Evolutionary conservation across 208 protist species (phyloP).

Genomic region (Herpetomonas samuelpessoai): DNA sequence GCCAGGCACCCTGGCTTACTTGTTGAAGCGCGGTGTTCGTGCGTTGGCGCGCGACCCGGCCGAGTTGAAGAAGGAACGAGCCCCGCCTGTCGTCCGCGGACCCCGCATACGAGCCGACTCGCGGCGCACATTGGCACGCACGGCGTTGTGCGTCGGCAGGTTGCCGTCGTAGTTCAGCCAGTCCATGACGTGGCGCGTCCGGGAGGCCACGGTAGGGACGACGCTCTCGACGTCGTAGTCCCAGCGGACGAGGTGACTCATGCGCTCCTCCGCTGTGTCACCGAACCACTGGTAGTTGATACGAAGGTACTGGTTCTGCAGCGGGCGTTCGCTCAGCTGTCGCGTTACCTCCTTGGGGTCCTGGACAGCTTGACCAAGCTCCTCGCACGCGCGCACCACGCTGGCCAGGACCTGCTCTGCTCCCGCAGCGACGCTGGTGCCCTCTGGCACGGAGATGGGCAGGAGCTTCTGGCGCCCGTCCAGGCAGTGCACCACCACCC

Average conservation of each 20-base stretch:
- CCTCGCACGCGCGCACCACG: conserved; percentile 54
- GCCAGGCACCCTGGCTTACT: conserved; percentile 7
- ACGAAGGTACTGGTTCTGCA: conserved; percentile 88
- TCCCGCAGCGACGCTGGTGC: conserved; percentile 15
- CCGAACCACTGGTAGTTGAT: conserved; percentile 92
- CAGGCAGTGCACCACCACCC: conserved; percentile 83
- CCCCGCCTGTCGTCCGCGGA: conserved; percentile 42
- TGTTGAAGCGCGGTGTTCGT: conserved; percentile 53
- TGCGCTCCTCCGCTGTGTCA: conserved; percentile 86
- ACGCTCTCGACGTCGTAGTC: conserved; percentile 69
- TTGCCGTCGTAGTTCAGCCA: conserved; percentile 89
- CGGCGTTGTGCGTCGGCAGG: conserved; percentile 72
- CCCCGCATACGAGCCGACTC: conserved; percentile 62
- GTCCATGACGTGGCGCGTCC: conserved; percentile 71
- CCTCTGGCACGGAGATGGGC: conserved; percentile 37
- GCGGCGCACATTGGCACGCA: conserved; percentile 68
- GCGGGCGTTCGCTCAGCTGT: conserved; percentile 69
- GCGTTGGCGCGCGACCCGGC: conserved; percentile 78
- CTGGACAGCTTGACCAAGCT: conserved; percentile 53
- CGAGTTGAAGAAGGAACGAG: conserved; percentile 83
- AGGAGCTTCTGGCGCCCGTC: conserved; percentile 61
- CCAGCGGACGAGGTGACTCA: conserved; percentile 82
- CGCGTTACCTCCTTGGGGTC: conserved; percentile 69
- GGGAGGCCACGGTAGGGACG: conserved; percentile 44
- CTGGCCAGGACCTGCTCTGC: conserved; percentile 45